Conservation (phyloP, 148 eudicot genomes). For the Polygonum aviculare region DNA sequence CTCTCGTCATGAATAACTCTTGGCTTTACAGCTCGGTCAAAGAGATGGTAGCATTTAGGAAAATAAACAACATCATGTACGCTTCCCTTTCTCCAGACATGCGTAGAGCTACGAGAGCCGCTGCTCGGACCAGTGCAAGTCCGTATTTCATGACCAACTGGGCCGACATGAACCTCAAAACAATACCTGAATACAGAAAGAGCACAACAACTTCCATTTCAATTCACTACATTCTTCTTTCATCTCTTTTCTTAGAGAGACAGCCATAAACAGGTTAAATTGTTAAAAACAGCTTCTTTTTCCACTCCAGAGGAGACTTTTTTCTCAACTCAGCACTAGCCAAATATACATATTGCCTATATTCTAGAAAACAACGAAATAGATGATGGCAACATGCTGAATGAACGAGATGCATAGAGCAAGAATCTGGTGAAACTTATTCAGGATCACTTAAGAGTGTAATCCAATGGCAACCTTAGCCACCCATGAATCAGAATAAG, state of each 20-base stretch:
- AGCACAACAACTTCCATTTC: background rate
- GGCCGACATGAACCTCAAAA: constrained; percentile 56
- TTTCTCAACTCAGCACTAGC: too few relatives aligned
- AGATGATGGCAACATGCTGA: background rate
- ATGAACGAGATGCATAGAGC: background rate
- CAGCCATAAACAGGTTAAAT: too few relatives aligned
- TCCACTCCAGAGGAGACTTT: background rate
- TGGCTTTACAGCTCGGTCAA: constrained; percentile 51
- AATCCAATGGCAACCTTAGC: background rate
- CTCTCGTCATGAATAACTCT: constrained; percentile 48
- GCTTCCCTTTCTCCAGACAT: constrained; percentile 43
- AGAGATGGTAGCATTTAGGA: constrained; percentile 51
- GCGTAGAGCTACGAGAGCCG: constrained; percentile 44
- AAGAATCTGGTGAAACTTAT: background rate
- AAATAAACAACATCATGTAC: constrained; percentile 36
- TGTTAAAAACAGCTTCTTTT: too few relatives aligned
- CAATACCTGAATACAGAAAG: constrained; percentile 28
- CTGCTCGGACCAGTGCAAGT: constrained; percentile 52
- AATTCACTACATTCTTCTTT: too few relatives aligned
- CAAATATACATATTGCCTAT: background rate
- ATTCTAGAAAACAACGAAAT: background rate
- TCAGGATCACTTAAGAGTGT: too few relatives aligned
- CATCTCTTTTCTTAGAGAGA: too few relatives aligned
- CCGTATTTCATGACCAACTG: constrained; percentile 53
- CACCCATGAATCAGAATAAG: background rate